These are phyloP conservation scores for Echria macrotheca DNA, from an alignment of 495 filamentous ascomycete species.

Conservation along the genomic window DNA sequence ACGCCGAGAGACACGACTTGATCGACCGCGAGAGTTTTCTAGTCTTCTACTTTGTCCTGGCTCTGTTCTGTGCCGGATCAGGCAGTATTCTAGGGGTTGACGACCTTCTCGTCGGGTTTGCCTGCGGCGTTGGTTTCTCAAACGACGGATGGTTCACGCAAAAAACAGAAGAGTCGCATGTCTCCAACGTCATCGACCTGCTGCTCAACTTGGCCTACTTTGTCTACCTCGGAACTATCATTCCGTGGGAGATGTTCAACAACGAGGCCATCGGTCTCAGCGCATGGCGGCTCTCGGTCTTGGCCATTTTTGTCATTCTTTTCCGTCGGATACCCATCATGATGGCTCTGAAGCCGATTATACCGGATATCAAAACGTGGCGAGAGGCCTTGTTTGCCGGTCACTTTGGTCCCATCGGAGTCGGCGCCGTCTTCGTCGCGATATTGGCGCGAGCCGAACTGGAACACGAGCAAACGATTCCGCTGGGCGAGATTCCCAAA, in stretches of 20 bases:
- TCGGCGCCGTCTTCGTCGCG: conserved; percentile 93
- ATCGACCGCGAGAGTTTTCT: conserved; percentile 97
- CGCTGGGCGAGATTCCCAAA: conserved; percentile 55
- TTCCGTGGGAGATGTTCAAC: conserved; percentile 90
- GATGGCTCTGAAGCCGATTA: conserved; percentile 83
- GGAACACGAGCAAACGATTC: conserved; percentile 66
- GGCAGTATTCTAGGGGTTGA: conserved; percentile 90
- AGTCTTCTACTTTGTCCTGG: conserved; percentile 97
- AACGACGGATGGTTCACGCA: conserved; percentile 99
- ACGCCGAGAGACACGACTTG: conserved; percentile 74
- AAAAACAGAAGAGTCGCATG: conserved; percentile 97
- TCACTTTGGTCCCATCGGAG: conserved; percentile 97
- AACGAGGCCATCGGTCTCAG: conserved; percentile 60
- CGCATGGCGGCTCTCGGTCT: conserved; percentile 84
- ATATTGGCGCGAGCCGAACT: conserved; percentile 88
- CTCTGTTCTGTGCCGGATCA: conserved; percentile 92
- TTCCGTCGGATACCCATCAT: conserved; percentile 97
- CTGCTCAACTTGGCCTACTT: conserved; percentile 97
- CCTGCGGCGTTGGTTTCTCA: conserved; percentile 92
- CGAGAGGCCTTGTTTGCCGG: conserved; percentile 96
- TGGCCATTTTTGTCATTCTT: conserved; percentile 86
- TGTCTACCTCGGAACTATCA: conserved; percentile 94
- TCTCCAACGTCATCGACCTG: conserved; percentile 98
- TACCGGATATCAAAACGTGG: conserved; percentile 98
- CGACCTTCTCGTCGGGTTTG: conserved; percentile 94